Conservation (phyloP, 768 basidiomycete genomes). For the Panaeolus papilionaceus region DNA sequence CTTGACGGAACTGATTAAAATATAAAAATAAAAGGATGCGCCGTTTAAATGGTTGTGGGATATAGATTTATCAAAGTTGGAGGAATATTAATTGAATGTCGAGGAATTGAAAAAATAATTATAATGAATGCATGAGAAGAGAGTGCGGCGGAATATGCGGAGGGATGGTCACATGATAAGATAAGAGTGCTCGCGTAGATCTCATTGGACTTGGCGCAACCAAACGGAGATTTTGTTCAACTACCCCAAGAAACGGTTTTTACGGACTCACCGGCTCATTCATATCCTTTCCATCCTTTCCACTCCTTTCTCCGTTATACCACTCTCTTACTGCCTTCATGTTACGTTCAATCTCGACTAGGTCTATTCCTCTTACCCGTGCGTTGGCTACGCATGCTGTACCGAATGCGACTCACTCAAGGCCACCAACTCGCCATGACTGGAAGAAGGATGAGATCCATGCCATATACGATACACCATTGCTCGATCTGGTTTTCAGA, state of each 20-base stretch:
- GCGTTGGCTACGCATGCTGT: conserved; percentile 69
- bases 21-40: too few species aligned
- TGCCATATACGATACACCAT: conserved; percentile 81
- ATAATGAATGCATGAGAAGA: not conserved
- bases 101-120: not conserved
- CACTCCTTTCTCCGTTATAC: conserved; percentile 5
- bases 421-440: conserved; percentile 53
- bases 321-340: conserved; percentile 33
- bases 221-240: conserved; percentile 16
- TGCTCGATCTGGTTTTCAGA: conserved; percentile 89
- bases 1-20: not conserved
- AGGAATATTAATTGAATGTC: too few species aligned
- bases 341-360: conserved; percentile 41
- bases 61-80: too few species aligned
- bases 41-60: too few species aligned
- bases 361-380: conserved; percentile 43
- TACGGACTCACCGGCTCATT: not conserved
- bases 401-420: conserved; percentile 29
- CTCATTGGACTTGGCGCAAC: conserved; percentile 1
- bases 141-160: conserved; percentile 7
- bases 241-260: conserved; percentile 23
- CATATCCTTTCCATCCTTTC: conserved; percentile 1
- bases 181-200: conserved; percentile 17
- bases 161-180: not conserved
- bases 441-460: conserved; percentile 87